Base-by-base conservation (phyloP, 225 moss, liverwort and hornwort species). In the Neckera pumila region DNA sequence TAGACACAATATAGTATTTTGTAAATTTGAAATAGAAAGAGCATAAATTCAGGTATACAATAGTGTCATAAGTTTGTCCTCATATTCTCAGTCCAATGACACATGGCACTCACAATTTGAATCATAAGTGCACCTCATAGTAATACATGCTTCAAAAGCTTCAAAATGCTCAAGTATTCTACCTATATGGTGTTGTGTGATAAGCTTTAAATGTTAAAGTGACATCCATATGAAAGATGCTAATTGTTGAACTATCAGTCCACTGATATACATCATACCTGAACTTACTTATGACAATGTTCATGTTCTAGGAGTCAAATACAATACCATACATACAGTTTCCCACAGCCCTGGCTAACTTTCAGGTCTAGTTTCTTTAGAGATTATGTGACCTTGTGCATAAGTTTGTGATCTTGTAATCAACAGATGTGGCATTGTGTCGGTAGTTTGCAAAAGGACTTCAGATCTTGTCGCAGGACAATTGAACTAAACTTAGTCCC, bases 361-460 rank as follows among this genome's bases (percentile, higher is more conserved):
- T 67, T 12, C 7, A 20, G 4, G 12, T 2, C n/a, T 67, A 22
- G 7, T 22, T 67, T 67, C 22, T 69, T 69, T 25, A 23, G 22
- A 23, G 13, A 38, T 69, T 40, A 25, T 25, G 22, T 38, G 4
- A 38, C 69, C 2, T 21, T n/a, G 6, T n/a, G 22, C 67, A 22
- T 38, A 38, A 23, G 23, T 38, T 69, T 38, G 23, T 38, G 38
- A 69, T 8, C 25, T 40, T 40, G 42, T 15, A 15, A 42, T 26
- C 26, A 26, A 42, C 5, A 26, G 25, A 26, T 0, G 1, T 15
- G 9, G 5, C 26, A 15, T 42, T 42, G 26, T 15, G 26, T 15
- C 0, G 0, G 14, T 71, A 0, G 9, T 71, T 26, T 42, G 9
- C 40, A 14, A 8, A 23, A 25, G 3, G 1, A 14, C 25, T 70